Conservation (phyloP, 2,329 filamentous ascomycete genomes). For the Rutstroemia sp. region DNA sequence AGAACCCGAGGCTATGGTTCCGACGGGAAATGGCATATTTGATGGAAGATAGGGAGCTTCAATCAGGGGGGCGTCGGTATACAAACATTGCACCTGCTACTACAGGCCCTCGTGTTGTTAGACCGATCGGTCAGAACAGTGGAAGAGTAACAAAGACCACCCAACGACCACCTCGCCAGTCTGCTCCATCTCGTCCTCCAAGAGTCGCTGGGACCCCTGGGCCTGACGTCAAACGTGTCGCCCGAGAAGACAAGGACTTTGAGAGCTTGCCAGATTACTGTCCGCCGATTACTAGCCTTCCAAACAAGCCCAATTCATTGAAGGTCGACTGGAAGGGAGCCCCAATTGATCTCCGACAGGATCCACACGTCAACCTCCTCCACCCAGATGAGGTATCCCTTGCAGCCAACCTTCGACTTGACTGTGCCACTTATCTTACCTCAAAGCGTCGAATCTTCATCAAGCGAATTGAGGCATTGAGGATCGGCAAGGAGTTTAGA, state of each 20-base stretch:
- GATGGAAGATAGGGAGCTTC: constrained; percentile 20
- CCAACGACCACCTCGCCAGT: not conserved
- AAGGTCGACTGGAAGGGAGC: constrained; percentile 86
- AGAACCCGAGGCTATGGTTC: constrained; percentile 22
- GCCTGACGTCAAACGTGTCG: constrained; percentile 42
- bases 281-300: constrained; percentile 60
- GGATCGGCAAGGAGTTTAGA: constrained; percentile 73
- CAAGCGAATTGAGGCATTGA: constrained; percentile 58
- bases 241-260: constrained; percentile 79
- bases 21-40: constrained; percentile 24
- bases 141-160: constrained; percentile 5
- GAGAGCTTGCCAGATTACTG: constrained; percentile 63
- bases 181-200: constrained; percentile 10
- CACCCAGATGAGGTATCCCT: constrained; percentile 72
- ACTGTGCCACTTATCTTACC: constrained; percentile 81
- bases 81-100: constrained; percentile 23
- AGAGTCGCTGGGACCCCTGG: constrained; percentile 25
- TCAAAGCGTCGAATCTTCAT: constrained; percentile 91
- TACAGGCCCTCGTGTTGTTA: not conserved
- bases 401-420: constrained; percentile 72
- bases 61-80: constrained; percentile 19
- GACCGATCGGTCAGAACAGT: not conserved
- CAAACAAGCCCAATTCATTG: constrained; percentile 58
- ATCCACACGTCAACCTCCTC: constrained; percentile 62
- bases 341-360: constrained; percentile 65